Conservation (phyloP, 352 stramenopile genomes). For the Pythium brassicae region DNA sequence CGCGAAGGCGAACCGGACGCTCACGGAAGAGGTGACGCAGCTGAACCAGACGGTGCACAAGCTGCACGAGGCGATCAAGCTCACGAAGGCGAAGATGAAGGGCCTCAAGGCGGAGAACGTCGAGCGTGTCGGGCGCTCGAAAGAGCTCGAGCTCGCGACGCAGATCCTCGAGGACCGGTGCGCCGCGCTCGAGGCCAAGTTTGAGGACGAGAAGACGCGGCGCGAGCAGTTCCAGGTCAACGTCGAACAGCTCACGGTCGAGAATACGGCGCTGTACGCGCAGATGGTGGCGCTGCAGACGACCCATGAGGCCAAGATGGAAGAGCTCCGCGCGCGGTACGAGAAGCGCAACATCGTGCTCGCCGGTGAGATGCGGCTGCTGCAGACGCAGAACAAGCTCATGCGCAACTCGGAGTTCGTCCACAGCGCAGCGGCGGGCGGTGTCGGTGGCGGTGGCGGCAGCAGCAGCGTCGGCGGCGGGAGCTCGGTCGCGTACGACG, state of each 20-base stretch:
- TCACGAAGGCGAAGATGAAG: conserved; percentile 45
- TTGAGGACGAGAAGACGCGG: conserved; percentile 75
- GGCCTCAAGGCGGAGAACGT: conserved; percentile 53
- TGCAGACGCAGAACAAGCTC: conserved; percentile 72
- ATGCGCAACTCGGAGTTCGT: conserved; percentile 47
- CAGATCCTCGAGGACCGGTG: conserved; percentile 69
- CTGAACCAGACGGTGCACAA: conserved; percentile 59
- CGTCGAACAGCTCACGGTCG: conserved; percentile 77
- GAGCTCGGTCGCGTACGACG: conserved; percentile 15
- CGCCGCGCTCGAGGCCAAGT: conserved; percentile 57
- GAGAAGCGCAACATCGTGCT: conserved; percentile 73
- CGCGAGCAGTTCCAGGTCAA: conserved; percentile 86
- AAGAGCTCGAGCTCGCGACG: conserved; percentile 73
- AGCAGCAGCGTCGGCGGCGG: conserved; percentile 1
- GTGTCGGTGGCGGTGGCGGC: not conserved
- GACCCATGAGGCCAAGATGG: conserved; percentile 77
- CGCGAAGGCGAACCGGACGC: conserved; percentile 67
- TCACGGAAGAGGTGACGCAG: conserved; percentile 69
- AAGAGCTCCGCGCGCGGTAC: conserved; percentile 62
- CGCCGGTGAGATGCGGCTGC: conserved; percentile 66
- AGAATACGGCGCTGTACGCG: conserved; percentile 83
- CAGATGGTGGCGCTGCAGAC: conserved; percentile 85
- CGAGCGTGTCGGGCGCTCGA: conserved; percentile 44
- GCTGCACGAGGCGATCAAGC: conserved; percentile 61
- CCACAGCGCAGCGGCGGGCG: not conserved